Percentiles rank a stretch among this genome's conserved stretches.
Conservation (phyloP, 495 filamentous ascomycete genomes). For the Friedmanniomyces endolithicus region DNA sequence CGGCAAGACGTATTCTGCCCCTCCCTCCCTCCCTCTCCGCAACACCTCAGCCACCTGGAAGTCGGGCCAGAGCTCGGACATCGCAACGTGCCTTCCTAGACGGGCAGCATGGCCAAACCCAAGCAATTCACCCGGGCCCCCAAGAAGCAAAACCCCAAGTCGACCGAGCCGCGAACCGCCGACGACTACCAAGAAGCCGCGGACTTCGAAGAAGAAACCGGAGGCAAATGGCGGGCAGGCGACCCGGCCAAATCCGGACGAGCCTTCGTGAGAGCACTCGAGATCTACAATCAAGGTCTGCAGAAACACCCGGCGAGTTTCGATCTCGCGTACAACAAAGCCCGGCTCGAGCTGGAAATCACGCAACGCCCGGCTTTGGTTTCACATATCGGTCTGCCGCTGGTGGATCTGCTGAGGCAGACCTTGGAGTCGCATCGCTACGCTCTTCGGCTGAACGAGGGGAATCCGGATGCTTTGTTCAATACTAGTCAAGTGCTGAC, state of each 20-base stretch:
- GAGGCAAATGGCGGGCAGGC: constrained; percentile 62
- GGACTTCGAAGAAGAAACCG: constrained; percentile 54
- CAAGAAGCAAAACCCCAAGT: constrained; percentile 11
- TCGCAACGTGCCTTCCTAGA: not conserved
- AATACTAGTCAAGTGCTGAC: constrained; percentile 58
- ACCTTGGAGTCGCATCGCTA: constrained; percentile 49
- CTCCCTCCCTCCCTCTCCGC: too few relatives aligned
- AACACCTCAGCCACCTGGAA: too few relatives aligned
- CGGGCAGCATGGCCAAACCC: constrained; percentile 10
- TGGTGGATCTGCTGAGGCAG: constrained; percentile 40
- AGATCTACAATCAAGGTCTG: constrained; percentile 50
- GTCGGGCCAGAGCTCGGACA: too few relatives aligned
- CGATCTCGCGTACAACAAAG: constrained; percentile 65
- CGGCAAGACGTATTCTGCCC: too few relatives aligned
- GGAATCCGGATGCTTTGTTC: constrained; percentile 54
- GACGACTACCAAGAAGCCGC: constrained; percentile 35
- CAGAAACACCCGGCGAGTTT: constrained; percentile 44
- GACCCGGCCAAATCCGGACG: constrained; percentile 56
- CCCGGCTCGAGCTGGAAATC: constrained; percentile 52
- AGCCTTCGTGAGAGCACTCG: constrained; percentile 55
- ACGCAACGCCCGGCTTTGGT: constrained; percentile 48
- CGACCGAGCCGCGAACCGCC: constrained; percentile 12
- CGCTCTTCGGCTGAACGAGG: constrained; percentile 44
- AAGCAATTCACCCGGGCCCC: constrained; percentile 15
- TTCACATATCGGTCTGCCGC: constrained; percentile 39